Evolutionary conservation across 2,329 filamentous ascomycete species (phyloP).

Genomic region (Penicillium nordicum): DNA sequence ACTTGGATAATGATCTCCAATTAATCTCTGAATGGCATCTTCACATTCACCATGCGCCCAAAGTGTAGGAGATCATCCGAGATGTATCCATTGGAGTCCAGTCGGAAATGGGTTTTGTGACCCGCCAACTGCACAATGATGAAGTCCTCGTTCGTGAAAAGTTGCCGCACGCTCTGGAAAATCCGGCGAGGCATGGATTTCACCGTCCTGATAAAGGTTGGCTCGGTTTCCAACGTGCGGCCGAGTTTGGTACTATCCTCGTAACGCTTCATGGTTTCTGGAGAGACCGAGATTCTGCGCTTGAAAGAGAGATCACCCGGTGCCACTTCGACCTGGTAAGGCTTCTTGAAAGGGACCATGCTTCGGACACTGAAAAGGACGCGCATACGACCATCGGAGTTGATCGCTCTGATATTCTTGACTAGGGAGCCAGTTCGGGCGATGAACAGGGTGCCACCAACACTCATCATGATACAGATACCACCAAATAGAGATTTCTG

Average conservation of each 20-base stretch:
- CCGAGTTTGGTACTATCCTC: constrained; percentile 17
- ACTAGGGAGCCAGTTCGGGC: constrained; percentile 58
- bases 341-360: constrained; percentile 38
- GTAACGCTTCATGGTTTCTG: constrained; percentile 23
- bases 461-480: constrained; percentile 58
- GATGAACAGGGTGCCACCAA: constrained; percentile 59
- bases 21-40: constrained; percentile 1
- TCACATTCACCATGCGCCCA: constrained; percentile 17
- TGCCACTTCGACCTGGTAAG: constrained; percentile 31
- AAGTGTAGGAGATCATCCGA: constrained; percentile 35
- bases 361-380: constrained; percentile 38
- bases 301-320: constrained; percentile 21
- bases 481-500: constrained; percentile 56
- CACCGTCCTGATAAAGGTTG: constrained; percentile 31
- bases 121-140: constrained; percentile 38
- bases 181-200: constrained; percentile 31
- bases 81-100: constrained; percentile 39
- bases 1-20: neutral
- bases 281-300: constrained; percentile 35
- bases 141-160: constrained; percentile 42
- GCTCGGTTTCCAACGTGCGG: constrained; percentile 9
- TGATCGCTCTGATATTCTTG: constrained; percentile 54
- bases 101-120: constrained; percentile 33
- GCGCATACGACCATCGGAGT: constrained; percentile 28
- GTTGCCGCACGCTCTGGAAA: constrained; percentile 36